Evolutionary conservation across 2,329 filamentous ascomycete genomes (phyloP).

Genomic region (Hypoxylon sp.): DNA sequence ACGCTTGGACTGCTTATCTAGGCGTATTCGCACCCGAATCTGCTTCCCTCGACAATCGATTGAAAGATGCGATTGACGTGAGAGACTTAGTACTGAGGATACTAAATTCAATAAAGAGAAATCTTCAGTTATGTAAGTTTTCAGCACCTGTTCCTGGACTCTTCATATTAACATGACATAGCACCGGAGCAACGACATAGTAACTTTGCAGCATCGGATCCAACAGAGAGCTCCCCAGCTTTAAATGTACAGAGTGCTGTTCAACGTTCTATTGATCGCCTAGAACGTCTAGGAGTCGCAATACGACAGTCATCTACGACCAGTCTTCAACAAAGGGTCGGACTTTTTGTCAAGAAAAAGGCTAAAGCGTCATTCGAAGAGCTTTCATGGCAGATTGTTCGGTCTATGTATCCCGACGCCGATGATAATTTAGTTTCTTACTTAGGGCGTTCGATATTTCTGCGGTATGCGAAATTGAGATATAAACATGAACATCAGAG

Average conservation of each 20-base stretch:
- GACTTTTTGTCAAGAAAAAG: too few species aligned
- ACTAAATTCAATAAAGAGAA: not conserved
- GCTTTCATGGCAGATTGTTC: too few species aligned
- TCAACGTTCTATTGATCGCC: not conserved
- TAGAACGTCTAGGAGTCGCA: too few species aligned
- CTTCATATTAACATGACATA: not conserved
- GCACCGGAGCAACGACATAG: not conserved
- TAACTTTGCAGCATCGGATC: not conserved
- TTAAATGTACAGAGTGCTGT: not conserved
- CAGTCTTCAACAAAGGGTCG: too few species aligned
- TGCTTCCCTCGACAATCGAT: not conserved
- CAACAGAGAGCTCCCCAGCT: not conserved
- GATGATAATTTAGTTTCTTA: too few species aligned
- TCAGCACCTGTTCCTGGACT: not conserved
- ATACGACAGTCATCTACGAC: too few species aligned
- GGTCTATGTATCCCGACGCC: too few species aligned
- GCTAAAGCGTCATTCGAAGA: too few species aligned
- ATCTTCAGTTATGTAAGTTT: slow-evolving; percentile 4
- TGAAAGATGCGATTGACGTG: not conserved
- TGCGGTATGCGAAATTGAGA: too few species aligned
- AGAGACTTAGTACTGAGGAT: slow-evolving; percentile 2
- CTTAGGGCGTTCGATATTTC: too few species aligned
- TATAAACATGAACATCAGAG: too few species aligned
- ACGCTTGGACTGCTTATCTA: not conserved
- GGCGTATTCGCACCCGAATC: not conserved